Evolutionary conservation across 495 filamentous ascomycete species (phyloP), one percentile per base, ranked within the genome.

Genomic region (Penicillium dipodomyicola): DNA sequence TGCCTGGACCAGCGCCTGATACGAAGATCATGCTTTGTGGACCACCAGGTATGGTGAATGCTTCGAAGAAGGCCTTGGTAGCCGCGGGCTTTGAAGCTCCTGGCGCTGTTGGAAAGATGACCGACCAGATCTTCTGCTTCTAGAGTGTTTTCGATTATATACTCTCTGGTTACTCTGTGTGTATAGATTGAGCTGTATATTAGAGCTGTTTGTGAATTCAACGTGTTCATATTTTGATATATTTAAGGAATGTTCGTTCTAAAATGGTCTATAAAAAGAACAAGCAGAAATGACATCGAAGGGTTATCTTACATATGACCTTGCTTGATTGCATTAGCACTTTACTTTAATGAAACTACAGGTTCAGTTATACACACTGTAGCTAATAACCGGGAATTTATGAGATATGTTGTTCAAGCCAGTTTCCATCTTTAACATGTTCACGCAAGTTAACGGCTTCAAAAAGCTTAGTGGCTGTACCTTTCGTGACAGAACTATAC

Each of bases 1-100:
- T 70, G 8, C 65, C 65, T 19, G 44, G 20, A 3, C 42, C 62
- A 6, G 41, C 62, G 2, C 37, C 45, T 6, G 68, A 65, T 40
- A 62, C 55, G 4, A 72, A 64, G 51, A 54, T 71, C 19, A 61
- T 72, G 58, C 61, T 73, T 23, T 73, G 69, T 51, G 71, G 71
- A 3, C 71, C 71, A 5, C 69, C 69, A 0, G 65, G 67, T 10
- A 67, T 70, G 64, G 54, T 71, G 8, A 72, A 67, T 49, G 70
- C 69, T 3, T 56, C 62, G n/a, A 72, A 71, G 55, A 67, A 65
- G 58, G 57, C 47, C 19, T 58, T 71, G 55, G 59, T 60, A 17
- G 58, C 42, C 15, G 33, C 71, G 42, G 71, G 70, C 17, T 71
- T 62, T 15, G 9, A 62, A 27, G 62, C 54, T 8, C 68, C 70